Evolutionary conservation across 371 early-diverging fungal species (phyloP).

Genomic region (Entomophthora muscae): DNA sequence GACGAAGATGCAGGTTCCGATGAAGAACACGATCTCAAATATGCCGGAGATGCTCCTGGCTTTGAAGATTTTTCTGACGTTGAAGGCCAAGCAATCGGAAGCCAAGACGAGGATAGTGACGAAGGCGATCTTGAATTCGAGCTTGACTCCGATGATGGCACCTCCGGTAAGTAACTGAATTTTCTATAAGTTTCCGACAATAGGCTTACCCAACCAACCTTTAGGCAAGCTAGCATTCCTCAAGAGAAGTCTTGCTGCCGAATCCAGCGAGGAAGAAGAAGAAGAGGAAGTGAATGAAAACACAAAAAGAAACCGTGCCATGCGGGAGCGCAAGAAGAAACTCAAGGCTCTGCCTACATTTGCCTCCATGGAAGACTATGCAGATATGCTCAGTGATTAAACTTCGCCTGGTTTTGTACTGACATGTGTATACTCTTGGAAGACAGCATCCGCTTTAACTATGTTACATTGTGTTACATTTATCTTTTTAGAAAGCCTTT

Average conservation of each 20-base stretch:
- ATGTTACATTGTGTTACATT: no score
- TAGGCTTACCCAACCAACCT: no score
- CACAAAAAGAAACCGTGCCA: slow-evolving; percentile 12
- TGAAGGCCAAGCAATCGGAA: slow-evolving; percentile 23
- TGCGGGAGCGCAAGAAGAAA: slow-evolving; percentile 7
- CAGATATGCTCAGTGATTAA: slow-evolving; percentile 14
- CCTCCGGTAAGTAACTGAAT: not conserved
- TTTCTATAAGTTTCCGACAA: no score
- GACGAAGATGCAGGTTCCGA: slow-evolving; percentile 22
- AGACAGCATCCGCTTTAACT: no score
- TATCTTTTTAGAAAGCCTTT: no score
- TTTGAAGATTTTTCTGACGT: slow-evolving; percentile 22
- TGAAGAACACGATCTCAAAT: slow-evolving; percentile 18
- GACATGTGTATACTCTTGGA: no score
- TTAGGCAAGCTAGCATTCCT: slow-evolving; percentile 14
- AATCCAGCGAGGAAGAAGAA: slow-evolving; percentile 15
- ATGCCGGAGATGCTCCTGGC: slow-evolving; percentile 23
- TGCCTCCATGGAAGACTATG: slow-evolving; percentile 57
- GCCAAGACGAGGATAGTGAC: slow-evolving; percentile 13
- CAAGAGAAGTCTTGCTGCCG: slow-evolving; percentile 6
- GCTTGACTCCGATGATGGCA: slow-evolving; percentile 7
- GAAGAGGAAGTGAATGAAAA: slow-evolving; percentile 6
- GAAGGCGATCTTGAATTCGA: slow-evolving; percentile 18
- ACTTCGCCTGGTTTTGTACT: no score
- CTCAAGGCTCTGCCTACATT: slow-evolving; percentile 38